Percentiles rank a stretch among this genome's conserved stretches.
Evolutionary conservation across 768 basidiomycete genomes (phyloP).

Genomic region (Leucosporidium scottii): DNA sequence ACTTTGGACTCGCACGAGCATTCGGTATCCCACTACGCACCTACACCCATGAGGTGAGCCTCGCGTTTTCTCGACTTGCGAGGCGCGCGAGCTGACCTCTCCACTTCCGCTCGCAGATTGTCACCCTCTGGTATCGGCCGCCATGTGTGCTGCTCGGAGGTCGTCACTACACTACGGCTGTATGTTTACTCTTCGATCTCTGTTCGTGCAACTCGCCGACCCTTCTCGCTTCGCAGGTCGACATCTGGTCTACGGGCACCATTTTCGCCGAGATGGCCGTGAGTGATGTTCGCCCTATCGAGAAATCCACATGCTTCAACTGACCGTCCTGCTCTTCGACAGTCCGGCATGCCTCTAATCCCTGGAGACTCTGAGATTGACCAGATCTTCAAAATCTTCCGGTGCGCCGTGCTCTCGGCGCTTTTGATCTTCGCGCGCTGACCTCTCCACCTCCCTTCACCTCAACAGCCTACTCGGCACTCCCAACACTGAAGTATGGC

Average conservation of each 20-base stretch:
- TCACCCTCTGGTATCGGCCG: slow-evolving; percentile 97
- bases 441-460: neutral
- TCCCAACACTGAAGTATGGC: slow-evolving; percentile 82
- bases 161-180: slow-evolving; percentile 61
- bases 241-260: slow-evolving; percentile 98
- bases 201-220: neutral
- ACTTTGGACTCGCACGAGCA: slow-evolving; percentile 90
- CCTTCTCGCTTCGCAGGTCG: slow-evolving; percentile 61
- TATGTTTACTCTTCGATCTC: neutral
- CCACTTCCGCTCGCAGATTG: slow-evolving; percentile 60
- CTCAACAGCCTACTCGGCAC: slow-evolving; percentile 76
- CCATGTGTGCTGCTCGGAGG: slow-evolving; percentile 94
- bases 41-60: slow-evolving; percentile 87
- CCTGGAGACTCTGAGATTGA: slow-evolving; percentile 99
- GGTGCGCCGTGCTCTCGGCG: slow-evolving; percentile 54
- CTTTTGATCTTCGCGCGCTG: neutral
- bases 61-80: neutral
- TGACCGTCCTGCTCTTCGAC: neutral
- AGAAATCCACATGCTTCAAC: neutral
- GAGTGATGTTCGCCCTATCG: neutral
- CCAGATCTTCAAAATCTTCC: slow-evolving; percentile 99
- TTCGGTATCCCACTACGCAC: slow-evolving; percentile 98
- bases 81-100: neutral
- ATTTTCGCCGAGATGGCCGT: slow-evolving; percentile 95
- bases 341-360: slow-evolving; percentile 47